Evolutionary conservation across 208 protist species (phyloP), one percentile per base, ranked within the genome.

Genomic region (Leptomonas pyrrhocoris): DNA sequence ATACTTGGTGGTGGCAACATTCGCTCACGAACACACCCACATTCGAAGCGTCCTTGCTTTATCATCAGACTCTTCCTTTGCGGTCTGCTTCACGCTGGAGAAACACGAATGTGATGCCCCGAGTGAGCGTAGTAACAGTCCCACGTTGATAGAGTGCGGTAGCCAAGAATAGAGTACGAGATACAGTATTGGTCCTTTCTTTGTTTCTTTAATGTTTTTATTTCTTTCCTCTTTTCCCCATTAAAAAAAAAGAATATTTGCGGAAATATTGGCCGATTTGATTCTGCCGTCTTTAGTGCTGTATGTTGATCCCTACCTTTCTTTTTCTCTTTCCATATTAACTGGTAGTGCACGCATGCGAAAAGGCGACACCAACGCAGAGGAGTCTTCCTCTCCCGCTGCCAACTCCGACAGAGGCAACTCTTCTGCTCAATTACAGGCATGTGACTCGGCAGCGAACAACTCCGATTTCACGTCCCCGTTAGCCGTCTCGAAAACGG

Each of bases 281-380:
- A n/a, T n/a, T n/a, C n/a, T n/a, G n/a, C n/a, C n/a, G n/a, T n/a
- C n/a, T n/a, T n/a, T n/a, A n/a, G n/a, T n/a, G n/a, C n/a, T n/a
- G n/a, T 9, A 36, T 30, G 51, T 61, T 38, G 60, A 61, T 54
- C 60, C 50, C 9, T 25, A 51, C 61, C 60, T 71, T 53, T 61
- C 60, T 51, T 43, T 61, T 45, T 71, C 54, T 63, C 43, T 55
- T 45, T 56, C 19, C 13, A 40, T 21, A 25, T 21, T 36, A 2
- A 3, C 5, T 53, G 23, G 21, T 13, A 30, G 13, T 30, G 8
- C 6, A 56, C 51, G 16, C n/a, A 56, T 56, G 51, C 28, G 38
- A 34, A 38, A 19, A 13, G 51, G 19, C 28, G 28, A 15, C 5
- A 56, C 3, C 23, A 38, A 15, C 1, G 7, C 28, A n/a, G 19